Conservation (phyloP, 306 rosid species). For the Mimosa pudica region DNA sequence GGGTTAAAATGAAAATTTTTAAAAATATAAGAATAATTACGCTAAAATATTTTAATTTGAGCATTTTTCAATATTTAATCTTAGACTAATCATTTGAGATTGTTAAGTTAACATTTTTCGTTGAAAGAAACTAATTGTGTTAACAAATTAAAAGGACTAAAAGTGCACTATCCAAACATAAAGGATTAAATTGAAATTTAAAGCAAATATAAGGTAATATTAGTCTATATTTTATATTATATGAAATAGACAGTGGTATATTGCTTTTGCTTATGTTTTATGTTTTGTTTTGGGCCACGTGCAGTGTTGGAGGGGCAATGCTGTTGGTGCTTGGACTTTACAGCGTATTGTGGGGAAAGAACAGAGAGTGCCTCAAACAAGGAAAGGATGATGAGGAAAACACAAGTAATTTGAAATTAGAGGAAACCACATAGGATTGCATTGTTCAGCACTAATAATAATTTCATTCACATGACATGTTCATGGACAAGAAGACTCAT, state of each 20-base stretch:
- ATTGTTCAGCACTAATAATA: constrained; percentile 50
- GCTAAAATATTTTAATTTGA: too few species aligned
- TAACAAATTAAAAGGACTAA: too few species aligned
- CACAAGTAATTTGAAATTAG: constrained; percentile 31
- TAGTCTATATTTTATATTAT: background rate
- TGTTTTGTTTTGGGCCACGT: background rate
- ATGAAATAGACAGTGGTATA: background rate
- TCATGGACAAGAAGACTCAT: background rate
- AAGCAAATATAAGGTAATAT: too few species aligned
- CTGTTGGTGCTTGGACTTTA: constrained; percentile 80
- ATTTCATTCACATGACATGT: background rate
- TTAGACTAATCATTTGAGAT: too few species aligned
- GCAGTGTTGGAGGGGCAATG: constrained; percentile 78
- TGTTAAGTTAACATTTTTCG: too few species aligned
- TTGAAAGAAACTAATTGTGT: too few species aligned
- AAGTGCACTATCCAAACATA: too few species aligned
- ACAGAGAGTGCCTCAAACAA: constrained; percentile 45
- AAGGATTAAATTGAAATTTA: too few species aligned
- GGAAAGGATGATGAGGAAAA: constrained; percentile 38
- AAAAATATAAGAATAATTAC: too few species aligned
- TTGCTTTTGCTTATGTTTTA: background rate
- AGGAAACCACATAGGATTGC: constrained; percentile 54
- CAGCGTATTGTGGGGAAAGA: constrained; percentile 86
- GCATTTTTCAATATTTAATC: too few species aligned
- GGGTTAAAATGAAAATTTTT: too few species aligned